phyloP scores from a whole-genome alignment of 2,329 filamentous ascomycete species.

The Fusarium miscanthi region DNA sequence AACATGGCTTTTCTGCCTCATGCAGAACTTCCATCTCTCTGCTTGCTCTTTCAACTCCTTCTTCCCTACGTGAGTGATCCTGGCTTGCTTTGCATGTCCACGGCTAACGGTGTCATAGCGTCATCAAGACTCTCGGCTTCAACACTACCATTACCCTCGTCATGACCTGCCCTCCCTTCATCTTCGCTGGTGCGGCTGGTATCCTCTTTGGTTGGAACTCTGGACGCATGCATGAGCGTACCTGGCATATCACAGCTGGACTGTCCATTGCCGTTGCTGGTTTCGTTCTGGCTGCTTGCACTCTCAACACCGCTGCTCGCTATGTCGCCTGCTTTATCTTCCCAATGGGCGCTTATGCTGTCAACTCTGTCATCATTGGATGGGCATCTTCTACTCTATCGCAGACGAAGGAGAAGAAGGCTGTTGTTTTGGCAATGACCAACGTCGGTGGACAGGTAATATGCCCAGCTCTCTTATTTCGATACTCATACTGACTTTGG shows the following conservation, averaged over 20 bases:
- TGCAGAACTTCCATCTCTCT: constrained; percentile 67
- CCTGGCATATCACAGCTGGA: constrained; percentile 61
- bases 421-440: constrained; percentile 60
- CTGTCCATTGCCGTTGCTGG: constrained; percentile 56
- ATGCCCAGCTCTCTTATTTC: rapidly evolving
- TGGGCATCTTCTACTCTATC: constrained; percentile 58
- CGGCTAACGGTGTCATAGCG: constrained; percentile 36
- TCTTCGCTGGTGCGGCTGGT: constrained; percentile 59
- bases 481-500: neutral
- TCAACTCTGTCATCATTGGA: constrained; percentile 60
- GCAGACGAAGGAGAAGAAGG: constrained; percentile 62
- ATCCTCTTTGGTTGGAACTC: constrained; percentile 62
- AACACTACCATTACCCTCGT: constrained; percentile 61
- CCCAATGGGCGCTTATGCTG: constrained; percentile 56
- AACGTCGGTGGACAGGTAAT: constrained; percentile 56
- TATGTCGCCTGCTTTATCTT: constrained; percentile 58
- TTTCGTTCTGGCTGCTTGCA: constrained; percentile 54
- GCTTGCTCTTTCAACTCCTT: constrained; percentile 61
- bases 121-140: constrained; percentile 62
- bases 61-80: constrained; percentile 50
- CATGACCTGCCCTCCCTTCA: constrained; percentile 64
- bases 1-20: constrained; percentile 64
- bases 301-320: constrained; percentile 53
- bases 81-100: rapidly evolving
- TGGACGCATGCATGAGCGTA: constrained; percentile 60